Base-by-base conservation (phyloP, 2,329 filamentous ascomycete genomes). In the Aspergillus vadensis region DNA sequence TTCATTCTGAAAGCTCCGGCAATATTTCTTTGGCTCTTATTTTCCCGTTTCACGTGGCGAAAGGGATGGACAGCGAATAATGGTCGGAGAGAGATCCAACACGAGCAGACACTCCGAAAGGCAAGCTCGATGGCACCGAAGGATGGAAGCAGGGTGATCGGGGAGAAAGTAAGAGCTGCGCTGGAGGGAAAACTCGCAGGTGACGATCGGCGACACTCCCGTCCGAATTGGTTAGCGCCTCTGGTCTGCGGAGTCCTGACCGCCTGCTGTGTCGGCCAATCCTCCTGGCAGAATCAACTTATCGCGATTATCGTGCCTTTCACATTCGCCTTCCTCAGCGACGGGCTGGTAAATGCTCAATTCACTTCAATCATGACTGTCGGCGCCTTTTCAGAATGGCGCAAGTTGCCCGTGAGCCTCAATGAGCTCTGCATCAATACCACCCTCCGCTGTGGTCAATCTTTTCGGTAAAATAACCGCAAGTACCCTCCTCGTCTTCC, bases 361-460 rank as follows among this genome's bases (percentile, higher is more conserved):
- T 30, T 38, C 23, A 39, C 27, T 38, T 23, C 1, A 48, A 67
- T 23, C 51, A 76, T 80, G 77, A 72, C 80, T 48, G 58, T 77
- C 52, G 75, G 75, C 52, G 83, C 82, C 30, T 81, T 86, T n/a
- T 83, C 88, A 15, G 90, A 91, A 73, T 99, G 95, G 95, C 87
- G 87, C 65, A 96, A 91, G 79, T 80, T 99, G 67, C 92, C 95
- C 23, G 81, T 97, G 43, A 90, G 83, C 62, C 79, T 97, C 36
- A 86, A 88, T 4, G 95, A 99, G 74, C 85, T 99, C 4, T 97
- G 92, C 74, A 92, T 99, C 66, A 92, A 97, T 70, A 99, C 94
- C 0, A 97, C 92, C 0, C 81, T 99, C 36, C 88, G 94, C 63
- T 99, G 95, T 74, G 95, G 95, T 3, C 95, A 99, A 76, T 97